These are phyloP conservation scores for Gyromitra esculenta DNA, from an alignment of 2,329 filamentous ascomycete genomes.

Conservation along the genomic window DNA sequence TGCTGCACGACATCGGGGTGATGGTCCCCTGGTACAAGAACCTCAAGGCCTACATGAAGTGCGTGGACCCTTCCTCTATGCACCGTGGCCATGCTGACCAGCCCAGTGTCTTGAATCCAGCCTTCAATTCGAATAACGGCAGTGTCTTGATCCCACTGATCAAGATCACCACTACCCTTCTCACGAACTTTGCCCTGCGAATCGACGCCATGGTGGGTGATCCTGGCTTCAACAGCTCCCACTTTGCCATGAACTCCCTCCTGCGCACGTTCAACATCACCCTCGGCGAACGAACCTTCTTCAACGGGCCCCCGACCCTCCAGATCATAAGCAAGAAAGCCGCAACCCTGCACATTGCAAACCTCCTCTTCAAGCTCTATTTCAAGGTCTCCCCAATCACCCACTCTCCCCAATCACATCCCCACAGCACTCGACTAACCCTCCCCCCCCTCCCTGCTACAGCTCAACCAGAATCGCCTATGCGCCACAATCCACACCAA, in stretches of 20 bases:
- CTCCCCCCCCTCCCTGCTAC: neutral
- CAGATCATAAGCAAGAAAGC: conserved; percentile 50
- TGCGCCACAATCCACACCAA: conserved; percentile 54
- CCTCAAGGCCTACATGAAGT: conserved; percentile 51
- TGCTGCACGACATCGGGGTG: conserved; percentile 30
- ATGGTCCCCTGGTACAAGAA: conserved; percentile 33
- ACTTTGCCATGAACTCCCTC: conserved; percentile 49
- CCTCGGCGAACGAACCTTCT: conserved; percentile 50
- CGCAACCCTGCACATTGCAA: conserved; percentile 51
- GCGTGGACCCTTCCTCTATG: neutral
- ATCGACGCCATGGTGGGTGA: conserved; percentile 47
- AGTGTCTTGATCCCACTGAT: conserved; percentile 43
- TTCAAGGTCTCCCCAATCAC: conserved; percentile 46
- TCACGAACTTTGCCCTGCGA: conserved; percentile 34
- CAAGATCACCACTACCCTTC: conserved; percentile 43
- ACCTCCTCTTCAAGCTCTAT: conserved; percentile 53
- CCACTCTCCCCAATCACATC: neutral
- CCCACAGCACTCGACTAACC: neutral
- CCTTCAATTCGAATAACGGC: conserved; percentile 51
- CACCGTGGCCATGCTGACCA: conserved; percentile 16
- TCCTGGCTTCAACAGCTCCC: conserved; percentile 34
- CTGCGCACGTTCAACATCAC: conserved; percentile 53
- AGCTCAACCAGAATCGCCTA: conserved; percentile 54
- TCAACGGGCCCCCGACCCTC: conserved; percentile 31
- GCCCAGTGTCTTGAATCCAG: conserved; percentile 50